Base-by-base conservation (phyloP, 2,329 filamentous ascomycete species). In the Lomentospora prolificans region DNA sequence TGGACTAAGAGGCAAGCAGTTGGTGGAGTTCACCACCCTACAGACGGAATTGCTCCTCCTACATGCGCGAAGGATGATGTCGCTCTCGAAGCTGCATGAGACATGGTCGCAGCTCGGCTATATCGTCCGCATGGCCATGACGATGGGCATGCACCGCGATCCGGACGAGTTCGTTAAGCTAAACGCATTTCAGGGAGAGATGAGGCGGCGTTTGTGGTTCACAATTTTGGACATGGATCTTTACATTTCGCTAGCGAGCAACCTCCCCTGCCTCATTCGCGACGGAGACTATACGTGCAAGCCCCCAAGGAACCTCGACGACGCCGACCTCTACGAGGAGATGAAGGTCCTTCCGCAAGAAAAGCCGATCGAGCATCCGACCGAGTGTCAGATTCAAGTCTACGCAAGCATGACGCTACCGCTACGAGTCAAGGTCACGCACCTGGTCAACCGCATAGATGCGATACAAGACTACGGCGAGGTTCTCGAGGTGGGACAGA, bases 101-200 rank as follows among this genome's bases (percentile, higher is more conserved):
- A 70, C 74, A 0, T 82, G 79, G 79, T 72, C 74, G 12, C 75
- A 79, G 56, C 66, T 81, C n/a, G 79, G 79, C 4, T 72, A 74
- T 54, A 74, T 81, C 44, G 72, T 80, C 4, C 75, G 79, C 14
- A 77, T 79, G 69, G 79, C 77, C 28, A 81, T 81, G 78, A 77
- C 75, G 2, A 81, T 82, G 77, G 79, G 78, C 3, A 67, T 82
- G 50, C 79, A 82, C 60, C 72, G 78, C 3, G 79, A 82, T 55
- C 77, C 79, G 2, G 75, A 75, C 12, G 79, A 82, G 60, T 80
- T 77, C 56, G 69, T 72, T 25, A 71, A 74, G 28, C 74, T 81
- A 53, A 69, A 71, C 4, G 69, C 76, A 0, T 81, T 79, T 60
- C 70, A 74, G 48, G 74, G 73, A n/a, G 79, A 82, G 64, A 70